Conservation (phyloP, 2,329 filamentous ascomycete genomes). For the Neopestalotiopsis sp. region DNA sequence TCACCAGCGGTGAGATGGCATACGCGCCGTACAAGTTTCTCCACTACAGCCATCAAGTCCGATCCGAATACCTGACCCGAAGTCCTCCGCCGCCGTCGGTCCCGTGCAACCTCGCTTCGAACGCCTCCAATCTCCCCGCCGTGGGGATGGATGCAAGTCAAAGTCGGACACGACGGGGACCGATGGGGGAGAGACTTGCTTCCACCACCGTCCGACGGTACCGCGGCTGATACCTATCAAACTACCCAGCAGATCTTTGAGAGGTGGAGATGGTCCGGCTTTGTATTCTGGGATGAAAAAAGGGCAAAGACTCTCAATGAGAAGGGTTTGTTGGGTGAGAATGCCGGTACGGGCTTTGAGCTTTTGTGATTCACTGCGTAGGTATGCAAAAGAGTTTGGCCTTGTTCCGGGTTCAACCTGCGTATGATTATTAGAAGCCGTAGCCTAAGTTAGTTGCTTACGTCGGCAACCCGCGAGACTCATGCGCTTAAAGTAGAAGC, state of each 20-base stretch:
- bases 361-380: too few species aligned
- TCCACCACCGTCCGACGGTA: background rate
- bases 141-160: background rate
- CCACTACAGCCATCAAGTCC: background rate
- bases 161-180: background rate
- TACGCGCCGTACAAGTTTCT: background rate
- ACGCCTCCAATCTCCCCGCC: background rate
- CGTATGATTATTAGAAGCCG: too few species aligned
- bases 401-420: too few species aligned
- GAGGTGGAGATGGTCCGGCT: background rate
- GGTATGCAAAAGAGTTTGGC: too few species aligned
- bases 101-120: background rate
- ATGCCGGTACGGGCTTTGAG: too few species aligned
- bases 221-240: background rate
- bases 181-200: conserved; percentile 1
- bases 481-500: too few species aligned
- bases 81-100: background rate
- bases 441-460: too few species aligned
- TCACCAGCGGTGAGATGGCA: background rate
- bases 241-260: background rate
- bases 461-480: too few species aligned
- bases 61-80: background rate
- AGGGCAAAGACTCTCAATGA: background rate
- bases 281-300: background rate
- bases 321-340: background rate